phyloP scores from a whole-genome alignment of 1,284 basidiomycete genomes.

The Abortiporus biennis region DNA sequence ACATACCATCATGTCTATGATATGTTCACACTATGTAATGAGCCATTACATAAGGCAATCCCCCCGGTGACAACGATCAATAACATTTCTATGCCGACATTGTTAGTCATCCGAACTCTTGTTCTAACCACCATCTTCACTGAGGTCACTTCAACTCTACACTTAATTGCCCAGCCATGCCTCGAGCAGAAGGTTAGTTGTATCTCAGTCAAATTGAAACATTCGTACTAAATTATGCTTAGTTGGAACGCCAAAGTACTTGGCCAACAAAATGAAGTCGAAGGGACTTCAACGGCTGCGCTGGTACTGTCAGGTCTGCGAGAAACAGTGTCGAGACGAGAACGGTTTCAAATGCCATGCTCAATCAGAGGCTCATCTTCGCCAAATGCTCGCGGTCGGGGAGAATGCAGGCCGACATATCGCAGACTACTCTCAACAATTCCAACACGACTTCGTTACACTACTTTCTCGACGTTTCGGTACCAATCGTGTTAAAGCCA shows the following conservation, averaged over 20 bases:
- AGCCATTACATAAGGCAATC: too few species aligned
- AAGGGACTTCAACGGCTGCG: slow-evolving; percentile 90
- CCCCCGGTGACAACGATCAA: too few species aligned
- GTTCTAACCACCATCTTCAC: not conserved
- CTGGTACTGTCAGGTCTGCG: slow-evolving; percentile 96
- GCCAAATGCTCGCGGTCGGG: slow-evolving; percentile 95
- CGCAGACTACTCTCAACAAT: slow-evolving; percentile 82
- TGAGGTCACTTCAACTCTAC: too few species aligned
- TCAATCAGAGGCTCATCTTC: slow-evolving; percentile 82
- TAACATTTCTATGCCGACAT: not conserved
- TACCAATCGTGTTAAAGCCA: slow-evolving; percentile 90
- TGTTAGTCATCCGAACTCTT: too few species aligned
- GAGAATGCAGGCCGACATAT: slow-evolving; percentile 91
- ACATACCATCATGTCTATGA: too few species aligned
- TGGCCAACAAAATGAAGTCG: slow-evolving; percentile 94
- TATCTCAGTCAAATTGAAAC: not conserved
- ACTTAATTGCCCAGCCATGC: slow-evolving; percentile 43
- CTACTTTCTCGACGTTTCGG: slow-evolving; percentile 88
- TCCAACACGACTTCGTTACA: slow-evolving; percentile 89
- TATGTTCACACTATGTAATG: too few species aligned
- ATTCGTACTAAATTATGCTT: slow-evolving; percentile 5
- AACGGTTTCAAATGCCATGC: slow-evolving; percentile 96
- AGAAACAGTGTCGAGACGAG: slow-evolving; percentile 95
- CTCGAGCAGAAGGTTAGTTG: slow-evolving; percentile 68
- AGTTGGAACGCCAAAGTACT: slow-evolving; percentile 88